Percentiles rank a stretch among this genome's conserved stretches.
These are phyloP conservation scores for carrot (Daucus carota) DNA, from an alignment of 129 eudicot genomes.

Conservation along the genomic window DNA sequence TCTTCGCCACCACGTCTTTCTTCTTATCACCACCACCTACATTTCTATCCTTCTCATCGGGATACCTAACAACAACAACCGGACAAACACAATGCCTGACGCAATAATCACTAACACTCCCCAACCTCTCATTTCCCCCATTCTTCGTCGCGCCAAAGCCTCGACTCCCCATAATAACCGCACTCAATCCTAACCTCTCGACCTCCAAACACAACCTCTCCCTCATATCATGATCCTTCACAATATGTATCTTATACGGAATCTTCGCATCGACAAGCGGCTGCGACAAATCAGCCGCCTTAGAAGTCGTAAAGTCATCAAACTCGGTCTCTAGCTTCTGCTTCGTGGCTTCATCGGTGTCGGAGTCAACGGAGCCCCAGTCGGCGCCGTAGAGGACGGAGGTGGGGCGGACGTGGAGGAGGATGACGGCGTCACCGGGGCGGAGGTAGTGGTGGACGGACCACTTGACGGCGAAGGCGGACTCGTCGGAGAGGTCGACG, in stretches of 20 bases:
- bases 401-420: slow-evolving; percentile 24
- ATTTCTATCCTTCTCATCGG: slow-evolving; percentile 36
- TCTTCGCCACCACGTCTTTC: slow-evolving; percentile 25
- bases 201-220: slow-evolving; percentile 51
- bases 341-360: slow-evolving; percentile 19
- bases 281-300: slow-evolving; percentile 17
- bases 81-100: slow-evolving; percentile 55
- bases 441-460: slow-evolving; percentile 27
- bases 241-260: slow-evolving; percentile 26
- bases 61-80: slow-evolving; percentile 48
- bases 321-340: slow-evolving; percentile 28
- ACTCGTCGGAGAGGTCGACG: slow-evolving; percentile 56
- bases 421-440: slow-evolving; percentile 24
- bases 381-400: slow-evolving; percentile 27
- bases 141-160: slow-evolving; percentile 45
- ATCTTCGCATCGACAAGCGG: slow-evolving; percentile 20
- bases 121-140: slow-evolving; percentile 38
- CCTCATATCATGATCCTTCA: slow-evolving; percentile 27
- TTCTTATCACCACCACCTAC: background rate
- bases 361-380: slow-evolving; percentile 46
- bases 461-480: slow-evolving; percentile 38
- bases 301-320: slow-evolving; percentile 19
- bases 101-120: slow-evolving; percentile 56
- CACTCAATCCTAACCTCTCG: slow-evolving; percentile 44
- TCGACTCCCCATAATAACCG: slow-evolving; percentile 53